These are phyloP conservation scores for Gardenia jasminoides DNA, from an alignment of 257 asterid species.

Conservation along the genomic window DNA sequence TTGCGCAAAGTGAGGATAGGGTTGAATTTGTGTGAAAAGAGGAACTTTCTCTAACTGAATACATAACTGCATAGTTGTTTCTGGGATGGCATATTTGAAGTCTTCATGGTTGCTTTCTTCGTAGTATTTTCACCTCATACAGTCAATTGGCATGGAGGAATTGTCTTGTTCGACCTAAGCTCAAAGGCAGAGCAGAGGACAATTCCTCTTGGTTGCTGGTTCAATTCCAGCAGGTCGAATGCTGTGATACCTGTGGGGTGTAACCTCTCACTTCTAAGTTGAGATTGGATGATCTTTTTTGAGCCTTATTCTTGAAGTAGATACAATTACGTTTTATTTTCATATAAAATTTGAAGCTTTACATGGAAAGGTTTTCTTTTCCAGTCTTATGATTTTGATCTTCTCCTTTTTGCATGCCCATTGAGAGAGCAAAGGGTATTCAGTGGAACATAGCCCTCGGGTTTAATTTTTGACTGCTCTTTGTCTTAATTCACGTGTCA, in stretches of 20 bases:
- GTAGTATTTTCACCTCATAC: not conserved
- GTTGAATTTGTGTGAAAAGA: not conserved
- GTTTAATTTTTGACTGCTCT: not conserved
- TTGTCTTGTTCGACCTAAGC: conserved; percentile 23
- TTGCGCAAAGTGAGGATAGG: not conserved
- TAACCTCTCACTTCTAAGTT: not conserved
- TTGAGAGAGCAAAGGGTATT: not conserved
- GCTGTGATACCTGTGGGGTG: conserved; percentile 4
- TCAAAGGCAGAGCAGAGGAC: conserved; percentile 33
- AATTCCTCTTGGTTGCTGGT: conserved; percentile 32
- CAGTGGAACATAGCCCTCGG: not conserved
- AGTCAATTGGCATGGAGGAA: not conserved
- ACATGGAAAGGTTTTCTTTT: not conserved
- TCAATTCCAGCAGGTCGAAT: conserved; percentile 28
- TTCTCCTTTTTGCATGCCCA: not conserved
- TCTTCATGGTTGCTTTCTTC: not conserved
- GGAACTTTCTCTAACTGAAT: not conserved
- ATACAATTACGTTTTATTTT: not conserved
- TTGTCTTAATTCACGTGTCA: not conserved
- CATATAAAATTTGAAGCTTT: no score
- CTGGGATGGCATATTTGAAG: not conserved
- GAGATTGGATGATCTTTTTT: conserved; percentile 2
- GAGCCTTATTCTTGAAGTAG: not conserved
- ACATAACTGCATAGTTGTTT: not conserved
- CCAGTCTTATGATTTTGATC: no score